Evolutionary conservation across 2,329 filamentous ascomycete genomes (phyloP).

Genomic region (Calonectria ilicicola): DNA sequence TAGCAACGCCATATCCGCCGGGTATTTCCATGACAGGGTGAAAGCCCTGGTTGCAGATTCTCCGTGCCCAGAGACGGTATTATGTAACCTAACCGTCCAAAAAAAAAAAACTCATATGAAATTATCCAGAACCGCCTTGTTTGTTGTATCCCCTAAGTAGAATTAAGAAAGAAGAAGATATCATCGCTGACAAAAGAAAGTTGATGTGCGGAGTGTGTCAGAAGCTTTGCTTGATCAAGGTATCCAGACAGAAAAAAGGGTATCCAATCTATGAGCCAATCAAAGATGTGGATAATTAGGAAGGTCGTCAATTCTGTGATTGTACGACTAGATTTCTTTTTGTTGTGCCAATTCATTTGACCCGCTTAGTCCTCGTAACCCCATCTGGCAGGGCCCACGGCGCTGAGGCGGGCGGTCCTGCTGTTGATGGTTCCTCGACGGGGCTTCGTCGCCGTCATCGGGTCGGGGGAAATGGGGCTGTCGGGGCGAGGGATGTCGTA

Average conservation of each 20-base stretch:
- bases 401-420: slow-evolving; percentile 55
- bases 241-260: slow-evolving; percentile 32
- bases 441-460: slow-evolving; percentile 42
- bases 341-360: background rate
- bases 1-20: slow-evolving; percentile 18
- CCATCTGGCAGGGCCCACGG: slow-evolving; percentile 43
- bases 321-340: background rate
- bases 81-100: slow-evolving; percentile 1
- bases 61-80: slow-evolving; percentile 3
- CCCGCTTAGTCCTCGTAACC: slow-evolving; percentile 38
- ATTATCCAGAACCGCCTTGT: slow-evolving; percentile 23
- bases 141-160: slow-evolving; percentile 22
- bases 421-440: slow-evolving; percentile 46
- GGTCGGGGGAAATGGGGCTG: slow-evolving; percentile 52
- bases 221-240: slow-evolving; percentile 35
- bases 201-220: slow-evolving; percentile 26
- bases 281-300: slow-evolving; percentile 20
- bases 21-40: slow-evolving; percentile 22
- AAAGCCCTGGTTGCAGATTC: slow-evolving; percentile 6
- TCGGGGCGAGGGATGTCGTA: slow-evolving; percentile 55
- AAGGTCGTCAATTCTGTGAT: background rate
- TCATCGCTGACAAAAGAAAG: slow-evolving; percentile 42
- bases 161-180: slow-evolving; percentile 23
- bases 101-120: slow-evolving; percentile 23
- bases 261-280: slow-evolving; percentile 22